Base-by-base conservation (phyloP, 2,329 filamentous ascomycete species). In the Aspergillus nomiae region DNA sequence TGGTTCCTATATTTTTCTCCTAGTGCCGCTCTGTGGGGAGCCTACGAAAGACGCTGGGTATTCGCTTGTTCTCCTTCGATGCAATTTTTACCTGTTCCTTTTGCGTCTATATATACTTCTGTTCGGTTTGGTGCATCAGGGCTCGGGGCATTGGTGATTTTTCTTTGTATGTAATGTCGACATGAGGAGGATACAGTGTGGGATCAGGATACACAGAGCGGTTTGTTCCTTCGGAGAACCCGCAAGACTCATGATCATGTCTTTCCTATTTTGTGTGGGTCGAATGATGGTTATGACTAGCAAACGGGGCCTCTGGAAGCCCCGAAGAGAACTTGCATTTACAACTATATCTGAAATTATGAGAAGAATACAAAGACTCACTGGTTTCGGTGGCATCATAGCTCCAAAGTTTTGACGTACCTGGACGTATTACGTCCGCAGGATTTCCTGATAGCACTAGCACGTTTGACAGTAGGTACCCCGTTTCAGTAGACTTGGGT, bases 71-170 rank as follows among this genome's bases (percentile, higher is more conserved):
- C 53, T 53, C 38, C 41, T 63, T 60, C 32, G 26, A 53, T 45
- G 34, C 55, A 56, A 56, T 54, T 59, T 28, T 58, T 53, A 46
- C 34, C 46, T 61, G 36, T 62, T 55, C 55, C 38, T 36, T 63
- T 63, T 68, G 63, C 57, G 63, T 62, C 58, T 65, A 64, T 67
- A 68, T 68, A 68, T 65, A 68, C 64, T 43, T 58, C 53, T 58
- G 60, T 62, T 64, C 58, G 62, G 46, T 53, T 64, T 57, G 61
- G 58, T 63, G 64, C 63, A 61, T 63, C 26, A 56, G 65, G 65
- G 28, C 26, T 62, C 58, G 61, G 60, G 64, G 56, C 53, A 58
- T 58, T 34, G 54, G 56, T 63, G 58, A 54, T 62, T 62, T 65
- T 65, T 65, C 57, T 50, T 36, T 69, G 64, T 68, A 66, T 58